Evolutionary conservation across 305 asterid genomes (phyloP), one percentile per base, ranked within the genome.

Genomic region (Fraxinus ornus): DNA sequence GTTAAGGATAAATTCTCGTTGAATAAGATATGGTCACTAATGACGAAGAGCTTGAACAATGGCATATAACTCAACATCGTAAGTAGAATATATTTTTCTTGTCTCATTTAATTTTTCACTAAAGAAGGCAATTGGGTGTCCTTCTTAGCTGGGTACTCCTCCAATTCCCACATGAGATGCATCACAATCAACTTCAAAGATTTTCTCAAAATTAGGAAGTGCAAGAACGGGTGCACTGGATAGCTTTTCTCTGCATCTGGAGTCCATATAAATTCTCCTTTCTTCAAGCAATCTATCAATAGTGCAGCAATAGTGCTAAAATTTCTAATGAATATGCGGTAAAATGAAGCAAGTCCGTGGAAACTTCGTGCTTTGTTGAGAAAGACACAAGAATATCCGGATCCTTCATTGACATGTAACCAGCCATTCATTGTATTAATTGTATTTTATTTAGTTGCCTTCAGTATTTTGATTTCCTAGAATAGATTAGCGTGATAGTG

Each of bases 91-190:
- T 33, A 3, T 33, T 79, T 4, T 64, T 33, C 17, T 39, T 6
- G 33, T 76, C 4, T 79, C 82, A 79, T 24, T 64, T 5, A 17
- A 7, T 37, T 79, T 79, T 41, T 68, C 62, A 36, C 66, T 37
- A 64, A 24, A 79, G 60, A 49, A 49, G 21, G 7, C 21, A 49
- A 49, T 13, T 15, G 60, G 7, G 13, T 17, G 21, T 49, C 21
- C 21, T 12, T 3, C n/a, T 49, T 49, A 21, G 21, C 2, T 49
- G 0, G 17, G 21, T 15, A 49, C 21, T 1, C 7, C 7, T 49
- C 21, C 21, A 49, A 15, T 49, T 4, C 21, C 21, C 7, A 15
- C 60, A 49, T 49, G 60, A 15, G 60, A 15, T 4, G 60, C 60
- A 3, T 49, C 7, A 17, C 21, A 49, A 0, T 49, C 60, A 49